Percentiles rank a stretch among this genome's conserved stretches.
phyloP scores from a whole-genome alignment of 768 basidiomycete species.

The Postia placenta region DNA sequence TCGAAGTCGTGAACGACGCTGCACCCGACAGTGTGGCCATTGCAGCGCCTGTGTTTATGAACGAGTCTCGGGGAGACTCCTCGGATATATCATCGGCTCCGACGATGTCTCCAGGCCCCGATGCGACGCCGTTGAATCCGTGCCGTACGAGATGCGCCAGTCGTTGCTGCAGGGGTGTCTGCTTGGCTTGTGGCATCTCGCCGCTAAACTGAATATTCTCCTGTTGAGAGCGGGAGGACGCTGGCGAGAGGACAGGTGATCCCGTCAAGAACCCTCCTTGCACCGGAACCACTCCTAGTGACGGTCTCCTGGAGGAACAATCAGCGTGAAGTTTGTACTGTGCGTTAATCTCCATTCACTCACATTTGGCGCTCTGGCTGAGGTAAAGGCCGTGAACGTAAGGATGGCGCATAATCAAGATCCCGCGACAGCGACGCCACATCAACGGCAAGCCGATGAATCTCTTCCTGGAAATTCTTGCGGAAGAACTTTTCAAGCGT shows the following conservation, averaged over 20 bases:
- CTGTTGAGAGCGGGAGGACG: conserved; percentile 13
- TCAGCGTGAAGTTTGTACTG: neutral
- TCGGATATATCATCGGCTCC: conserved; percentile 55
- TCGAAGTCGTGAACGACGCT: conserved; percentile 57
- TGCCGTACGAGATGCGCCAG: conserved; percentile 78
- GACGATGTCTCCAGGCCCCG: conserved; percentile 58
- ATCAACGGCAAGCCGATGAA: conserved; percentile 62
- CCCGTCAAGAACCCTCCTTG: neutral
- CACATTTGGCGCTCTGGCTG: conserved; percentile 1
- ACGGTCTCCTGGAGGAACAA: neutral
- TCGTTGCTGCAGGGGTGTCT: conserved; percentile 74
- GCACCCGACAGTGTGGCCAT: conserved; percentile 28
- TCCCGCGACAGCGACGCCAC: conserved; percentile 38
- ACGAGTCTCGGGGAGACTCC: conserved; percentile 69
- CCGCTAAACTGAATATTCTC: conserved; percentile 10
- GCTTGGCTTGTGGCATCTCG: conserved; percentile 33
- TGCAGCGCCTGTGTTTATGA: conserved; percentile 56
- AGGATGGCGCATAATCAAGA: conserved; percentile 8
- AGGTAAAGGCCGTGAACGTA: conserved; percentile 6
- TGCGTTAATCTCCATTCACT: too few relatives aligned
- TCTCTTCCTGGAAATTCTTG: conserved; percentile 81
- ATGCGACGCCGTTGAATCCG: conserved; percentile 77
- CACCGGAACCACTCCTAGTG: neutral
- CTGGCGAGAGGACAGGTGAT: conserved; percentile 9
- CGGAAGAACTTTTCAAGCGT: conserved; percentile 82